Conservation (phyloP, 768 basidiomycete species). For the Cystobasidium onofrii region DNA sequence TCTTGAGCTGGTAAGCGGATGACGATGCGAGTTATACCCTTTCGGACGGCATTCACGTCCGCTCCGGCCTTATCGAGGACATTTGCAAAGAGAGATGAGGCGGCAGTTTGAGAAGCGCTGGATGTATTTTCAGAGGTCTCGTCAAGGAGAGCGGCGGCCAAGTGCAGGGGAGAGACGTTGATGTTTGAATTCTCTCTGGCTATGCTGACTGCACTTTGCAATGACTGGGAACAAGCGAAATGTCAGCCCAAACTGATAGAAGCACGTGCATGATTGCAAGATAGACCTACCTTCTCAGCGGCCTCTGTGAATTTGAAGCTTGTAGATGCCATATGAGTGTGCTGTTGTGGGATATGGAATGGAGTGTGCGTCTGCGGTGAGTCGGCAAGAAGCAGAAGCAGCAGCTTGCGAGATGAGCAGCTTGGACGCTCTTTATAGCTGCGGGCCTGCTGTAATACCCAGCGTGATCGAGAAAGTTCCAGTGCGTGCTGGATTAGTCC, state of each 20-base stretch:
- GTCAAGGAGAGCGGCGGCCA: conserved; percentile 71
- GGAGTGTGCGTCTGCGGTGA: background rate
- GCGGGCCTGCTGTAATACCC: background rate
- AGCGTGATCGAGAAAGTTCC: background rate
- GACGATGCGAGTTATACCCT: conserved; percentile 65
- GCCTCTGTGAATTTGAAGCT: conserved; percentile 33
- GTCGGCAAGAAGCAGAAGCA: background rate
- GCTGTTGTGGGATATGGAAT: background rate
- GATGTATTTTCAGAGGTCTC: conserved; percentile 42
- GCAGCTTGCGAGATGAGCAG: background rate
- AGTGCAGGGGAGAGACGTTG: conserved; percentile 57
- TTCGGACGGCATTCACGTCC: conserved; percentile 59
- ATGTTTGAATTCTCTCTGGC: conserved; percentile 33
- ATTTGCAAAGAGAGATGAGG: conserved; percentile 61
- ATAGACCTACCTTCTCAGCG: conserved; percentile 9
- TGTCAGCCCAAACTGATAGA: background rate
- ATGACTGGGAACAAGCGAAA: conserved; percentile 1
- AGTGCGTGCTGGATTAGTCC: background rate
- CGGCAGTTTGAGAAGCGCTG: conserved; percentile 44
- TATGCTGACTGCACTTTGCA: background rate
- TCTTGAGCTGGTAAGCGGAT: conserved; percentile 73
- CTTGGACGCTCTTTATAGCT: no score
- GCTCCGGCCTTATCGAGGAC: conserved; percentile 76
- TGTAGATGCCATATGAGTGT: conserved; percentile 7
- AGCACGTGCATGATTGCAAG: background rate